Conservation (phyloP, 2,329 filamentous ascomycete genomes). For the Pseudopithomyces maydicus region DNA sequence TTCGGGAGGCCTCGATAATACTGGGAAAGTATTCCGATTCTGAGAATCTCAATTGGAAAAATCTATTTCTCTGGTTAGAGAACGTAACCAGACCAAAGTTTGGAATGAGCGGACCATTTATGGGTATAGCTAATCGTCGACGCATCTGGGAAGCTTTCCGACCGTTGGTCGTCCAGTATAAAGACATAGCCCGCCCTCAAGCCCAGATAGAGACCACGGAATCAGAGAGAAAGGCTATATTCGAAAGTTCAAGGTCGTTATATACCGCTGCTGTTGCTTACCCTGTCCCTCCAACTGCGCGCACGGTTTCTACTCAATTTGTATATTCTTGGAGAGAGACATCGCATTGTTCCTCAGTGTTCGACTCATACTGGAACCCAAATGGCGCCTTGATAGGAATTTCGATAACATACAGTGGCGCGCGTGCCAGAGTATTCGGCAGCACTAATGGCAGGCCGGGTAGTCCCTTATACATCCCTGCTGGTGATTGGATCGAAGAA, state of each 20-base stretch:
- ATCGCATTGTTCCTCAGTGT: neutral
- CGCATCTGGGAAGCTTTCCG: constrained; percentile 23
- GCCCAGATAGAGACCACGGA: neutral
- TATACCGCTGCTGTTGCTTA: neutral
- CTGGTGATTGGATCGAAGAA: neutral
- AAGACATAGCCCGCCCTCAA: neutral
- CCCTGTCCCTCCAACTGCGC: neutral
- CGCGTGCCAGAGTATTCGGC: neutral
- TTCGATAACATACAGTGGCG: neutral
- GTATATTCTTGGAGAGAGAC: neutral
- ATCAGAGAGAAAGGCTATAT: neutral
- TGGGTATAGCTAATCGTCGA: constrained; percentile 30
- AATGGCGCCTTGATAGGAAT: neutral
- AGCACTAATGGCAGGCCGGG: neutral
- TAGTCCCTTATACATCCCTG: neutral
- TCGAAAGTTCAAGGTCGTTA: neutral
- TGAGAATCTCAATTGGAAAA: constrained; percentile 1
- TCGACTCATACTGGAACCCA: neutral
- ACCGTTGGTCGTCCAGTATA: neutral
- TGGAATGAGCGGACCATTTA: constrained; percentile 22
- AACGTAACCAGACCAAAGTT: constrained; percentile 11
- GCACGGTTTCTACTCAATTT: neutral
- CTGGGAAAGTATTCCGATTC: neutral
- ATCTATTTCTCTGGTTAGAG: constrained; percentile 21
- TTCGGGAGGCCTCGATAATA: neutral